These are phyloP conservation scores for Trichophyton benhamiae DNA, from an alignment of 2,329 filamentous ascomycete species.

Conservation along the genomic window DNA sequence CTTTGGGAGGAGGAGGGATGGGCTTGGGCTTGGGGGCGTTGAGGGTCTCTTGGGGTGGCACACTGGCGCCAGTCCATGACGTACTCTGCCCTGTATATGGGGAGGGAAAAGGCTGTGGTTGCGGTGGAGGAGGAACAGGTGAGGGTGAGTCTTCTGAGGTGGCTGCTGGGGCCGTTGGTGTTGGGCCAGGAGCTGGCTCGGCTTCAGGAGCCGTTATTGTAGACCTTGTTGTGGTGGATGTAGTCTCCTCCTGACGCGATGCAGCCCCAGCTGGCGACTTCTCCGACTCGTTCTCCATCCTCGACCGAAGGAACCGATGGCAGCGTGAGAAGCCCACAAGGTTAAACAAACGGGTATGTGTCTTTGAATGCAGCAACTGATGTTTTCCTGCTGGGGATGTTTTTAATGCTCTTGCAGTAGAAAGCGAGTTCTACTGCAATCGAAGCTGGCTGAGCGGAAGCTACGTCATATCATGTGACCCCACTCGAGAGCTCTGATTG, in stretches of 20 bases:
- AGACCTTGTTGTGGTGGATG: background rate
- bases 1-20: slow-evolving; percentile 8
- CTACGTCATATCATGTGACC: slow-evolving; percentile 7
- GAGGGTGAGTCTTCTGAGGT: background rate
- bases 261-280: background rate
- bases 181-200: background rate
- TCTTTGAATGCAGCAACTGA: background rate
- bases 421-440: background rate
- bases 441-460: background rate
- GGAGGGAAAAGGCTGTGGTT: background rate
- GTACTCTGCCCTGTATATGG: background rate
- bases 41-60: background rate
- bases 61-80: background rate
- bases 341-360: background rate
- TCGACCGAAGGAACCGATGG: too few species aligned
- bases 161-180: background rate
- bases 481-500: background rate
- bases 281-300: background rate
- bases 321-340: too few species aligned
- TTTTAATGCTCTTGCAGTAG: background rate
- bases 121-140: background rate
- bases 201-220: background rate
- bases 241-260: background rate
- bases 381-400: background rate
- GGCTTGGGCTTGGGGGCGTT: background rate